Evolutionary conservation across 257 asterid species (phyloP).

Genomic region (Jasminum sambac): DNA sequence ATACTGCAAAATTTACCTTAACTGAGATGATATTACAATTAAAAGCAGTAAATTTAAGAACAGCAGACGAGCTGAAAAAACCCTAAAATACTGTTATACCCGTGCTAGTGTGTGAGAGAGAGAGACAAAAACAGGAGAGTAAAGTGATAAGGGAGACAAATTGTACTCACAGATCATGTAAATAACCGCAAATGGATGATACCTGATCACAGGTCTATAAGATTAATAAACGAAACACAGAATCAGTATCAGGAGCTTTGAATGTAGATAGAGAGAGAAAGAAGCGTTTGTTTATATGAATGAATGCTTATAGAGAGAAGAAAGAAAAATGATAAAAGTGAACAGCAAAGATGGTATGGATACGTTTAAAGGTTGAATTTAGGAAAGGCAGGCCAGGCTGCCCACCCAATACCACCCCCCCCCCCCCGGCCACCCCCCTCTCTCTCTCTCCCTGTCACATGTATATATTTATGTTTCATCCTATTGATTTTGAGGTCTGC

Average conservation of each 20-base stretch:
- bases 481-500: constrained; percentile 20
- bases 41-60: constrained; percentile 18
- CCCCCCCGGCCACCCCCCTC: not conserved
- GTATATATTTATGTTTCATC: not conserved
- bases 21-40: constrained; percentile 26
- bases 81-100: constrained; percentile 13
- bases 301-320: constrained; percentile 14
- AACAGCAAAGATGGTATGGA: constrained; percentile 2
- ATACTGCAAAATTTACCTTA: constrained; percentile 15
- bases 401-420: not conserved
- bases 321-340: not conserved
- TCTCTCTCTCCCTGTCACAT: not conserved
- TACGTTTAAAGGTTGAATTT: not conserved
- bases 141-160: constrained; percentile 27
- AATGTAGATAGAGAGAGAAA: constrained; percentile 1
- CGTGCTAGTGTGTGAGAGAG: not conserved
- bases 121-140: constrained; percentile 8
- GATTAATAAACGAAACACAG: constrained; percentile 15
- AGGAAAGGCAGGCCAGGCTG: not conserved
- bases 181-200: constrained; percentile 17
- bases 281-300: not conserved
- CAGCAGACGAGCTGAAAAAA: constrained; percentile 19
- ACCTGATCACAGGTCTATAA: constrained; percentile 14
- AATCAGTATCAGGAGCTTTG: constrained; percentile 33
- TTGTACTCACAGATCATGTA: constrained; percentile 46